Percentiles rank a stretch among this genome's conserved stretches.
Evolutionary conservation across 305 asterid species (phyloP).

Genomic region (Solanum hybrid): DNA sequence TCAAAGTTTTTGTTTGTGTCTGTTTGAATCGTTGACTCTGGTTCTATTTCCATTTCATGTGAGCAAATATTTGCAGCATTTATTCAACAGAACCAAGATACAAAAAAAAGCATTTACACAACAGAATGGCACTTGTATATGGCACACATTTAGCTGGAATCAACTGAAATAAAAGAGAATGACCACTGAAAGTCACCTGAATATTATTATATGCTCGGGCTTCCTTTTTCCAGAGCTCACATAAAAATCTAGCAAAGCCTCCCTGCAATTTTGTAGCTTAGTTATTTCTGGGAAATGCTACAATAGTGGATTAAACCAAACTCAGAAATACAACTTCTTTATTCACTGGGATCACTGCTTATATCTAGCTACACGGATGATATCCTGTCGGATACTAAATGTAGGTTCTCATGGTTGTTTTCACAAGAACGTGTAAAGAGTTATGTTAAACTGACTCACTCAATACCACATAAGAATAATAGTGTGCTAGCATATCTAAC

Average conservation of each 20-base stretch:
- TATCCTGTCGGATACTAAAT: neutral
- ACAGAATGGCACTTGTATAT: neutral
- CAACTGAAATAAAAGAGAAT: neutral
- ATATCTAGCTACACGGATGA: neutral
- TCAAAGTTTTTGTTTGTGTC: neutral
- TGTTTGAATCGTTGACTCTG: neutral
- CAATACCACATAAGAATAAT: neutral
- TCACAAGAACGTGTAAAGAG: neutral
- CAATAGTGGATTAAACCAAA: neutral
- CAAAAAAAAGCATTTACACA: neutral
- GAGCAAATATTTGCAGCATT: neutral
- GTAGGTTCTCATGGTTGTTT: neutral
- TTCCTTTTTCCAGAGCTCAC: slow-evolving; percentile 30
- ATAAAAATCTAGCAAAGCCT: slow-evolving; percentile 29
- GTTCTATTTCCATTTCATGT: neutral
- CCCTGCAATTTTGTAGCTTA: slow-evolving; percentile 11
- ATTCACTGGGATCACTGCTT: neutral
- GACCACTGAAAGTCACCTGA: slow-evolving; percentile 11
- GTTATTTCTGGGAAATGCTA: neutral
- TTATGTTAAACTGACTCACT: neutral
- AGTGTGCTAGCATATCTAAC: neutral
- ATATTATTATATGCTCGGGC: slow-evolving; percentile 35
- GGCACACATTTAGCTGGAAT: neutral
- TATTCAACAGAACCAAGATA: neutral
- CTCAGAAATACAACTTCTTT: neutral